Percentiles rank a stretch among this genome's conserved stretches.
Evolutionary conservation across 2,329 filamentous ascomycete genomes (phyloP).

Genomic region (Trichocomaceae sp.): DNA sequence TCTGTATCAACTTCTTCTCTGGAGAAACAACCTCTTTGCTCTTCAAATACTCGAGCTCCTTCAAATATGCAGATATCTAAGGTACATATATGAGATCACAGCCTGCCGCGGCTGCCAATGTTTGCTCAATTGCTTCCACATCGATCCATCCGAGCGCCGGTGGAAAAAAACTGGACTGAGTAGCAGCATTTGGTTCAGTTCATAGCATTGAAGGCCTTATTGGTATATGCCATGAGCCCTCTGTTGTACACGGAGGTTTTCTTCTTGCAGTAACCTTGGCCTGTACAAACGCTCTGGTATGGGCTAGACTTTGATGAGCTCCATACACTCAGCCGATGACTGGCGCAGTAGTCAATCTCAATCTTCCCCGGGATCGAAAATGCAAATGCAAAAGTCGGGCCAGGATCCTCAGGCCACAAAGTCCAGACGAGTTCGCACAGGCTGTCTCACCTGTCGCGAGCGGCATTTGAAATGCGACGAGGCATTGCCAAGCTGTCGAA

Average conservation of each 20-base stretch:
- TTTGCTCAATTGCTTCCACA: background rate
- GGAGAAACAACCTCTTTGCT: background rate
- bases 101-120: background rate
- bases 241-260: background rate
- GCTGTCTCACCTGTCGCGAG: conserved; percentile 83
- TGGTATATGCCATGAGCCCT: background rate
- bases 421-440: conserved; percentile 80
- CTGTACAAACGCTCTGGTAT: background rate
- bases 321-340: background rate
- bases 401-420: conserved; percentile 39
- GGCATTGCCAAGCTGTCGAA: conserved; percentile 58
- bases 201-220: background rate
- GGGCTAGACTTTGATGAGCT: background rate
- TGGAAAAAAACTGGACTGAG: background rate
- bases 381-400: conserved; percentile 10
- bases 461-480: conserved; percentile 90
- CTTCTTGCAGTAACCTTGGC: background rate
- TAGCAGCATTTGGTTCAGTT: background rate
- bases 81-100: background rate
- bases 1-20: conserved; percentile 9
- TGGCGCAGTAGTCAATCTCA: background rate
- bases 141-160: background rate
- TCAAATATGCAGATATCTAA: background rate
- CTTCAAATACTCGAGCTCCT: background rate
- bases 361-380: background rate